phyloP scores from a whole-genome alignment of 768 basidiomycete genomes.

The Sarcomyxa edulis region DNA sequence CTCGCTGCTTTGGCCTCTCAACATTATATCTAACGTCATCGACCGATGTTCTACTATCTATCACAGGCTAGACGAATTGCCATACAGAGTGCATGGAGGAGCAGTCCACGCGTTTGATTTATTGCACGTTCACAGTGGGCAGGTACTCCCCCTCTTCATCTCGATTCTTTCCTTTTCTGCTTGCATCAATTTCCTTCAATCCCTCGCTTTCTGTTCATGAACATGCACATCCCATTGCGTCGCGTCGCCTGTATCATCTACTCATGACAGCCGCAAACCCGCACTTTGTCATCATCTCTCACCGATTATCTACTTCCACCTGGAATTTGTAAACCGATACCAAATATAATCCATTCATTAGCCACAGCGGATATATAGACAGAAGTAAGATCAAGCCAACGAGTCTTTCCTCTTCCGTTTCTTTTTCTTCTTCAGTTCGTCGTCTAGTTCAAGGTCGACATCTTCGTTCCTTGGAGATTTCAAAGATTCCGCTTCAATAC shows the following conservation, averaged over 20 bases:
- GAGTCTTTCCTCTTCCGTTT: slow-evolving; percentile 3
- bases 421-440: slow-evolving; percentile 6
- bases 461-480: too few relatives aligned
- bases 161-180: slow-evolving; percentile 1
- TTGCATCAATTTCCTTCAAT: slow-evolving; percentile 3
- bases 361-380: too few relatives aligned
- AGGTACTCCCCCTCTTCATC: slow-evolving; percentile 1
- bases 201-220: slow-evolving; percentile 5
- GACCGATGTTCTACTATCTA: too few relatives aligned
- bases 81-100: slow-evolving; percentile 87
- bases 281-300: too few relatives aligned
- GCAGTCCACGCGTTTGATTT: slow-evolving; percentile 49
- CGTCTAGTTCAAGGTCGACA: not conserved
- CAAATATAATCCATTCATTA: too few relatives aligned
- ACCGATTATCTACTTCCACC: too few relatives aligned
- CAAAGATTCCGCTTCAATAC: not conserved
- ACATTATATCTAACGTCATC: slow-evolving; percentile 6
- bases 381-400: too few relatives aligned
- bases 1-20: not conserved
- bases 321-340: too few relatives aligned
- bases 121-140: too few relatives aligned
- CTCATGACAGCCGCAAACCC: too few relatives aligned
- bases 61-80: slow-evolving; percentile 75
- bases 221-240: too few relatives aligned
- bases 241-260: too few relatives aligned